Conservation (phyloP, 495 filamentous ascomycete genomes). For the Neurospora sp. region DNA sequence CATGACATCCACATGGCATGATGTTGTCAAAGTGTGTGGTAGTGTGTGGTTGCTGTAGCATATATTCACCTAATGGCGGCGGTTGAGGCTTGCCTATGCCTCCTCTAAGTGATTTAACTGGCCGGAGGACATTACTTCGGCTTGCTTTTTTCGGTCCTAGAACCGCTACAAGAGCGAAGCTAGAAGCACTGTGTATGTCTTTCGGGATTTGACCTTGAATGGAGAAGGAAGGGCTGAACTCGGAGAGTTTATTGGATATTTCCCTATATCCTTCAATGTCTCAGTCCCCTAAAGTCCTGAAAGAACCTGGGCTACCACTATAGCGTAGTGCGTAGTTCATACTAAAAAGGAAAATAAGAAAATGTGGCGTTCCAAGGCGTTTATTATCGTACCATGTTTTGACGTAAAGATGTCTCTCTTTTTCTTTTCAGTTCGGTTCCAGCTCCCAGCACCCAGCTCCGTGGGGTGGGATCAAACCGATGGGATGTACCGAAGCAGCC, state of each 20-base stretch:
- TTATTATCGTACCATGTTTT: not conserved
- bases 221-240: not conserved
- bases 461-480: not conserved
- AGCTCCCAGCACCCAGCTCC: constrained; percentile 1
- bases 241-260: not conserved
- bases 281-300: not conserved
- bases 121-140: no score
- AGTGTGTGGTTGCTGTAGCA: not conserved
- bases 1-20: not conserved
- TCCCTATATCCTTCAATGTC: not conserved
- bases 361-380: not conserved
- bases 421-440: not conserved
- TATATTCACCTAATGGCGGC: not conserved
- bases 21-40: not conserved
- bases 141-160: not conserved
- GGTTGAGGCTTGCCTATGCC: no score
- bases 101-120: no score
- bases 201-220: not conserved
- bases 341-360: not conserved
- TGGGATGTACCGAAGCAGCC: no score
- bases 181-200: not conserved
- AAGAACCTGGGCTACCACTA: no score
- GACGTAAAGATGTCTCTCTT: not conserved
- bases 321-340: not conserved
- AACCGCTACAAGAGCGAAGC: not conserved